Percentiles rank a stretch among this genome's conserved stretches.
Evolutionary conservation across 768 basidiomycete genomes (phyloP).

Genomic region (Russula foetens): DNA sequence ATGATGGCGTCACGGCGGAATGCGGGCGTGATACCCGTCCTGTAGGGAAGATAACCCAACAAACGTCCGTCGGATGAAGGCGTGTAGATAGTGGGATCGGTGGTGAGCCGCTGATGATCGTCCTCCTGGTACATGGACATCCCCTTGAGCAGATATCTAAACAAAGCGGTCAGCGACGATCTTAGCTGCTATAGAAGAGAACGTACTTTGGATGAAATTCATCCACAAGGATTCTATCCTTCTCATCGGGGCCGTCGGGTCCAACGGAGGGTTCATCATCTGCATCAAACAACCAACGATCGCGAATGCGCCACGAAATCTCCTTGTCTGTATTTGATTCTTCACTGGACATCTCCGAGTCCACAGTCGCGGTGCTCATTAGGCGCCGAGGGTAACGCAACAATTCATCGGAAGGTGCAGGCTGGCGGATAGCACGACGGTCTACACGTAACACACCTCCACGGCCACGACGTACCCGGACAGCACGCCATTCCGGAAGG

Average conservation of each 20-base stretch:
- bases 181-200: background rate
- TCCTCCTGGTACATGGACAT: slow-evolving; percentile 20
- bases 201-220: slow-evolving; percentile 52
- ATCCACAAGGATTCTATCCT: slow-evolving; percentile 60
- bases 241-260: slow-evolving; percentile 56
- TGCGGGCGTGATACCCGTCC: slow-evolving; percentile 14
- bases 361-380: slow-evolving; percentile 22
- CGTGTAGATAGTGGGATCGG: slow-evolving; percentile 18
- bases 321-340: slow-evolving; percentile 34
- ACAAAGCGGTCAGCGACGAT: background rate
- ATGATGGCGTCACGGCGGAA: slow-evolving; percentile 17
- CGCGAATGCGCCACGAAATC: slow-evolving; percentile 35
- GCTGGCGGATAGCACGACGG: slow-evolving; percentile 36
- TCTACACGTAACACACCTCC: slow-evolving; percentile 75
- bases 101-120: slow-evolving; percentile 16
- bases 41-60: slow-evolving; percentile 10
- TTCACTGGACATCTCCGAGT: slow-evolving; percentile 13
- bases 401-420: slow-evolving; percentile 9
- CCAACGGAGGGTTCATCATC: slow-evolving; percentile 53
- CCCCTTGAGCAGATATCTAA: slow-evolving; percentile 39
- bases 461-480: slow-evolving; percentile 75
- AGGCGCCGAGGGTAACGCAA: slow-evolving; percentile 12
- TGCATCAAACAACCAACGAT: slow-evolving; percentile 61
- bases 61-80: slow-evolving; percentile 14
- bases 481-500: slow-evolving; percentile 34